These are phyloP conservation scores for Crepidotus variabilis DNA, from an alignment of 768 basidiomycete genomes.

Conservation along the genomic window DNA sequence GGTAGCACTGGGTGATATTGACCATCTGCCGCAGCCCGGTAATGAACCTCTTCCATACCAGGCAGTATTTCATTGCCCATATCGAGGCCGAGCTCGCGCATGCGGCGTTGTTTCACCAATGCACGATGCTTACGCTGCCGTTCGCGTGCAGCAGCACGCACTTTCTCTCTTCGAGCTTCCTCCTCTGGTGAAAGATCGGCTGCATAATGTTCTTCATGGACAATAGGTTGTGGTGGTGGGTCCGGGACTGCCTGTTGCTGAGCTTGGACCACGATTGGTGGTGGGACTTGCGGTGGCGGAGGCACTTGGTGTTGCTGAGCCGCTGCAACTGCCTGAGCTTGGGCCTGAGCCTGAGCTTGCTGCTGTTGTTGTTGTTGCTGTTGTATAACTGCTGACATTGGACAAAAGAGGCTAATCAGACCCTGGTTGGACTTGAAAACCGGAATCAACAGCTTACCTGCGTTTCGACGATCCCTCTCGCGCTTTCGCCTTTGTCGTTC, in stretches of 20 bases:
- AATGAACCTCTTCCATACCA: constrained; percentile 64
- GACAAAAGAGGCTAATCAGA: constrained; percentile 1
- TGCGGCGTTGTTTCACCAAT: constrained; percentile 74
- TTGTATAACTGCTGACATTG: constrained; percentile 18
- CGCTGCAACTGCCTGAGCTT: constrained; percentile 4
- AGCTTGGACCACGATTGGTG: constrained; percentile 8
- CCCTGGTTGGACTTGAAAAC: constrained; percentile 24
- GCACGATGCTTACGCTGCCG: constrained; percentile 80
- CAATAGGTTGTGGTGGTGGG: constrained; percentile 15
- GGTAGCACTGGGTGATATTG: constrained; percentile 42
- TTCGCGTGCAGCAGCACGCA: constrained; percentile 74
- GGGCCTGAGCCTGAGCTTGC: constrained; percentile 10
- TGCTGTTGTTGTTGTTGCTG: constrained; percentile 22
- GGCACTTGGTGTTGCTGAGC: constrained; percentile 27
- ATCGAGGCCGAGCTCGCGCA: constrained; percentile 78
- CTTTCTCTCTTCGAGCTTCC: constrained; percentile 59
- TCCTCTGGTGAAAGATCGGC: constrained; percentile 57
- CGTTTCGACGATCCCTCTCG: constrained; percentile 54
- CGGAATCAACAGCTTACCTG: constrained; percentile 21
- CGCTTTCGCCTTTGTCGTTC: constrained; percentile 83
- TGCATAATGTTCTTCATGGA: constrained; percentile 9
- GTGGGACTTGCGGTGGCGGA: constrained; percentile 16
- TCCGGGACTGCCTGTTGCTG: constrained; percentile 10
- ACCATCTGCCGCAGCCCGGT: constrained; percentile 48
- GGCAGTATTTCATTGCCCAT: constrained; percentile 73